A percentile compares a stretch with the other conserved stretches of the same genome.
These are phyloP conservation scores for Trypanosoma mega DNA, from an alignment of 208 protist genomes.

Conservation along the genomic window DNA sequence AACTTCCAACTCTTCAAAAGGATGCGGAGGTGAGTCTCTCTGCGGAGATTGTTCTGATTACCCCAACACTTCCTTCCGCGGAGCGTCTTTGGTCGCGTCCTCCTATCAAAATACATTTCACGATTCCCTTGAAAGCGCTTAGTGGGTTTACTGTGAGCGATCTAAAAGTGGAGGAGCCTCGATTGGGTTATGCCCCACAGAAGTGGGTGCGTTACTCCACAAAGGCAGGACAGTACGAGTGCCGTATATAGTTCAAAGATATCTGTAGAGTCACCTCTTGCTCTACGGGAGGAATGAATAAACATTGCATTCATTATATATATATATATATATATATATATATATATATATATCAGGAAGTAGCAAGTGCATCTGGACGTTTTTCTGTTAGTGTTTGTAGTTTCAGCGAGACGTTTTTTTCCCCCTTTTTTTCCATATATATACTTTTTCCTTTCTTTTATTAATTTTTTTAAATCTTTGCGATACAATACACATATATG, in stretches of 20 bases:
- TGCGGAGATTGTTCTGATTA: conserved; percentile 92
- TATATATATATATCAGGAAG: no score
- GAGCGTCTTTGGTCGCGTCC: conserved; percentile 92
- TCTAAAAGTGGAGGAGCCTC: conserved; percentile 86
- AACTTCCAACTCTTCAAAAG: conserved; percentile 73
- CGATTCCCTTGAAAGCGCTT: conserved; percentile 94
- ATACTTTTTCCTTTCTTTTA: no score
- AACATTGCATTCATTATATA: no score
- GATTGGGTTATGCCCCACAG: conserved; percentile 85
- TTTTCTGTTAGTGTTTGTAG: no score
- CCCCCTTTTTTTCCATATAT: no score
- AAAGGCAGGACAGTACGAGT: conserved; percentile 96
- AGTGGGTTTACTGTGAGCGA: conserved; percentile 96
- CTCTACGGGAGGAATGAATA: no score
- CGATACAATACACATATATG: no score
- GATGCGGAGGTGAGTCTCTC: conserved; percentile 82
- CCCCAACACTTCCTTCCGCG: conserved; percentile 47
- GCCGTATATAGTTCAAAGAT: conserved; percentile 64
- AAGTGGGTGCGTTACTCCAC: conserved; percentile 99
- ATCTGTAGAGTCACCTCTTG: no score
- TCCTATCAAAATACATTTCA: conserved; percentile 95
- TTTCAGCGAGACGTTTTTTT: no score
- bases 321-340: not conserved
- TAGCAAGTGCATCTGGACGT: no score
- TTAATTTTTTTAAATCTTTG: no score